Percentiles rank a stretch among this genome's conserved stretches.
phyloP scores from a whole-genome alignment of 2,329 filamentous ascomycete species.

The Aspergillus sp. region DNA sequence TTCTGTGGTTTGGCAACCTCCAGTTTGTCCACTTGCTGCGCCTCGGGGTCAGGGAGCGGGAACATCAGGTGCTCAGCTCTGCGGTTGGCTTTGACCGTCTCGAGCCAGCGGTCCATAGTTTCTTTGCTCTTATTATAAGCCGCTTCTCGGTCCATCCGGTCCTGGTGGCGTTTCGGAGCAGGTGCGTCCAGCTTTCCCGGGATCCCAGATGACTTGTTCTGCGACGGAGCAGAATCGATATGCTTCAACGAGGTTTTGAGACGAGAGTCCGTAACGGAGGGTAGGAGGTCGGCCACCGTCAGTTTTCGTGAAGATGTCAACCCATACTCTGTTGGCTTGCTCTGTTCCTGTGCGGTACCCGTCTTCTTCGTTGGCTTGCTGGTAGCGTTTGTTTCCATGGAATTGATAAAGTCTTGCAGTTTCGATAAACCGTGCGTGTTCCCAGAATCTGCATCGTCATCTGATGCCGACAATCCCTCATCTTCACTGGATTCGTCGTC shows the following conservation, averaged over 20 bases:
- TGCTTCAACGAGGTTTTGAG: constrained; percentile 74
- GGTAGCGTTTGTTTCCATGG: constrained; percentile 44
- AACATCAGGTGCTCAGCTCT: constrained; percentile 85
- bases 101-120: constrained; percentile 81
- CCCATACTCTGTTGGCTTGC: constrained; percentile 53
- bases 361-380: constrained; percentile 26
- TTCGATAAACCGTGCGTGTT: constrained; percentile 51
- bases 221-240: constrained; percentile 41
- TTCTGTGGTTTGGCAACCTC: constrained; percentile 59
- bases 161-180: constrained; percentile 76
- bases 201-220: constrained; percentile 48
- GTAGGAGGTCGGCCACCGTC: constrained; percentile 65
- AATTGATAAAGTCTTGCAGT: constrained; percentile 60
- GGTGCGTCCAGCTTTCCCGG: constrained; percentile 71
- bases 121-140: constrained; percentile 90
- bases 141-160: constrained; percentile 67
- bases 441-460: constrained; percentile 27
- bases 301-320: constrained; percentile 58
- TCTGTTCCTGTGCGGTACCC: constrained; percentile 51
- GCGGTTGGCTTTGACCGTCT: constrained; percentile 90
- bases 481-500: constrained; percentile 18
- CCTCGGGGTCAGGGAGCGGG: constrained; percentile 67
- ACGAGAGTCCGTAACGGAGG: constrained; percentile 62
- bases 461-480: constrained; percentile 45
- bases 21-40: constrained; percentile 46